These are phyloP conservation scores for Austroboletus festivus DNA, from an alignment of 768 basidiomycete genomes.

Conservation along the genomic window DNA sequence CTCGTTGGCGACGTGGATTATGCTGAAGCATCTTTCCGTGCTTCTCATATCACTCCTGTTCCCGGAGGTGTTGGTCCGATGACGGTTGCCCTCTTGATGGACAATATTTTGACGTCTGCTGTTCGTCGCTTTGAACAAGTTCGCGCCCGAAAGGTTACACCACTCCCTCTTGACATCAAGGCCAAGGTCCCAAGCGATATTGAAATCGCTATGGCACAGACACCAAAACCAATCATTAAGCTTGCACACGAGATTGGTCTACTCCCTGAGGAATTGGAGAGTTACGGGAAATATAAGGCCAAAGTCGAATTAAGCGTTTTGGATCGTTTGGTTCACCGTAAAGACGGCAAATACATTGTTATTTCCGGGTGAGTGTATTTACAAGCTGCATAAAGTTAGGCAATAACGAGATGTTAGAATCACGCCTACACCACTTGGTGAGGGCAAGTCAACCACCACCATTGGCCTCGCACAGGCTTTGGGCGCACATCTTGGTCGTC, in stretches of 20 bases:
- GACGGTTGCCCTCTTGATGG: constrained; percentile 98
- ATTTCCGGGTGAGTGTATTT: constrained; percentile 70
- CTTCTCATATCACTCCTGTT: constrained; percentile 93
- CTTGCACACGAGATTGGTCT: constrained; percentile 90
- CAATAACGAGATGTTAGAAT: constrained; percentile 48
- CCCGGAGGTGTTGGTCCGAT: constrained; percentile 99
- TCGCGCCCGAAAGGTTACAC: constrained; percentile 65
- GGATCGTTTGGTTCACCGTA: constrained; percentile 78
- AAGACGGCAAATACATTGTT: constrained; percentile 94
- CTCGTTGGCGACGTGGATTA: constrained; percentile 96
- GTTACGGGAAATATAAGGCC: constrained; percentile 94
- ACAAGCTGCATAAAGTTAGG: not conserved
- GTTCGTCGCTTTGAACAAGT: constrained; percentile 74
- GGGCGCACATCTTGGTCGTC: constrained; percentile 89
- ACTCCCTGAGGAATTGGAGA: constrained; percentile 82
- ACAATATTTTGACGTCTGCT: constrained; percentile 85
- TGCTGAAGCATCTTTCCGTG: constrained; percentile 67
- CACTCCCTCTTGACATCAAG: constrained; percentile 74
- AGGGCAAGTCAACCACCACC: constrained; percentile 98
- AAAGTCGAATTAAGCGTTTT: constrained; percentile 92
- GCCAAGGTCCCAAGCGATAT: constrained; percentile 95
- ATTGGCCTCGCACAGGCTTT: constrained; percentile 96
- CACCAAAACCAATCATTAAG: constrained; percentile 81
- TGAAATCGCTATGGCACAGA: constrained; percentile 93
- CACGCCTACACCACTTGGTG: constrained; percentile 94